Evolutionary conservation across 2,329 filamentous ascomycete species (phyloP), one percentile per base, ranked within the genome.

Genomic region (Exutisphaerella laricina): DNA sequence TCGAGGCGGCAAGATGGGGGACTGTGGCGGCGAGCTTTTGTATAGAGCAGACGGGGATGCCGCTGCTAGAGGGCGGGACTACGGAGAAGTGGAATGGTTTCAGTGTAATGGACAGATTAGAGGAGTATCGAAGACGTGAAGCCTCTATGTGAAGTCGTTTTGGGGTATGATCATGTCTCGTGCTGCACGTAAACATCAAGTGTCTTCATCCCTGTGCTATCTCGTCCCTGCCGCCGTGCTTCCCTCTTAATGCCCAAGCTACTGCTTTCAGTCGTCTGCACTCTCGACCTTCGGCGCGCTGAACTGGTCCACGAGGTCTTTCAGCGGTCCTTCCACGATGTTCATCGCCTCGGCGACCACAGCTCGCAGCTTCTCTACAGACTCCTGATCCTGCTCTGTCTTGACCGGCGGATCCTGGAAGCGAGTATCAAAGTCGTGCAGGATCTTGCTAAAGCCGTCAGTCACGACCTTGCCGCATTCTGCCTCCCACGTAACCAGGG

Each of bases 1-100:
- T 82, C 47, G 80, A 87, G 56, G 88, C 88, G 4, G 81, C 85
- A 4, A 72, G 78, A 0, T 90, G 84, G 79, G 92, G 82, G 4
- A 84, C 79, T 33, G 75, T 97, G 4, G 84, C 88, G 2, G 90
- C 92, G 5, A 89, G 88, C 58, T 92, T 95, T 64, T 87, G 87
- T 12, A 94, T 98, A 57, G 89, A 98, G 66, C 92, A 98, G 64
- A 81, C 94, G 39, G 90, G 92, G 0, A 78, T 94, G 63, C 90
- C 90, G 0, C 62, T 63, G 1, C 58, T 88, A 40, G 58, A 56
- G 39, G 52, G 35, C 34, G 45, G 61, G 7, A 59, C 58, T 12
- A 9, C 32, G 33, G 72, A 75, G 56, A 60, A 49, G 21, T 76
- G 73, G 73, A 76, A 76, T 49, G 67, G 65, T 10, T 61, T 63